Percentiles rank a stretch among this genome's conserved stretches.
Conservation (phyloP, 805 yeast genomes). For the Zygosaccharomyces gambellarensis region DNA sequence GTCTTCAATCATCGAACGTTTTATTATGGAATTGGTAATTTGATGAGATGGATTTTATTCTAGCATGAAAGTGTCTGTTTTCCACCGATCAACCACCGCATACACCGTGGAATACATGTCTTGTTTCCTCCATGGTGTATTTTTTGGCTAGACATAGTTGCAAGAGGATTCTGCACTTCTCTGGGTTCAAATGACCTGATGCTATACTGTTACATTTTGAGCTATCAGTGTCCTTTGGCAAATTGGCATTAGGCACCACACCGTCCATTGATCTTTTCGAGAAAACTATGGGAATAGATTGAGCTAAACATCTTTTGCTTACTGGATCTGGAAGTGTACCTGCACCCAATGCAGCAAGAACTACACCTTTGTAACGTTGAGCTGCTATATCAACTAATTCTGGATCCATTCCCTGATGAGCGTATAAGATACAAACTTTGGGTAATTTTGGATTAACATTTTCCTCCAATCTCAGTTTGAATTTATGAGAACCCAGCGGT, state of each 20-base stretch:
- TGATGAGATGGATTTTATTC: neutral
- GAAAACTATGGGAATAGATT: constrained; percentile 51
- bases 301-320: constrained; percentile 39
- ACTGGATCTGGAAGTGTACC: constrained; percentile 55
- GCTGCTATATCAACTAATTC: constrained; percentile 45
- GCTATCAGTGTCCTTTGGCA: constrained; percentile 37
- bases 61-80: neutral
- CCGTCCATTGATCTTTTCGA: constrained; percentile 70
- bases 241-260: constrained; percentile 53
- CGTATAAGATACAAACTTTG: constrained; percentile 51
- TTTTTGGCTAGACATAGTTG: constrained; percentile 49
- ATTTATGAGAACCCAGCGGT: constrained; percentile 47
- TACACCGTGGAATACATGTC: constrained; percentile 44
- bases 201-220: constrained; percentile 45
- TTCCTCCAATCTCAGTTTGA: constrained; percentile 36
- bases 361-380: constrained; percentile 49
- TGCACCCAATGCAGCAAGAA: constrained; percentile 68
- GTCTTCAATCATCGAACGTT: too few species aligned
- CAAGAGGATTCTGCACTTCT: constrained; percentile 53
- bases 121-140: constrained; percentile 39
- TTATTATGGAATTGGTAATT: neutral
- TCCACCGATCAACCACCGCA: constrained; percentile 43
- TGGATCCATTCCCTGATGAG: constrained; percentile 56
- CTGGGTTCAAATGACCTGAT: constrained; percentile 63
- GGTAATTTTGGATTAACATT: constrained; percentile 22